Conservation (phyloP, 2,329 filamentous ascomycete species). For the Davidsoniella eucalypti region DNA sequence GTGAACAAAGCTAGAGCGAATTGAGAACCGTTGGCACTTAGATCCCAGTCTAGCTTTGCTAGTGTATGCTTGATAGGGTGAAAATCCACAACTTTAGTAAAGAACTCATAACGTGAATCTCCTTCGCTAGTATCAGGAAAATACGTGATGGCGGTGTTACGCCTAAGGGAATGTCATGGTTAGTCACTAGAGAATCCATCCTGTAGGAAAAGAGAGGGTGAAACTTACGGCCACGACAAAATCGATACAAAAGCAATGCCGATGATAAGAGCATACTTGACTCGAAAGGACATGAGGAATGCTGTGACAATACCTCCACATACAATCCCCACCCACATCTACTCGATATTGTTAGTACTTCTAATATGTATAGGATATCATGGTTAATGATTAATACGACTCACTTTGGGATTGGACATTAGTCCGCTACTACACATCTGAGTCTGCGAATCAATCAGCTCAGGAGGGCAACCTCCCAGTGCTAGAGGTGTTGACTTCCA, state of each 20-base stretch:
- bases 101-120: slow-evolving; percentile 50
- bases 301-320: slow-evolving; percentile 65
- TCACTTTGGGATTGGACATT: slow-evolving; percentile 60
- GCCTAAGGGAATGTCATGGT: slow-evolving; percentile 23
- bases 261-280: slow-evolving; percentile 60
- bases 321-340: slow-evolving; percentile 77
- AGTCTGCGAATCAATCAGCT: slow-evolving; percentile 29
- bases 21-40: slow-evolving; percentile 37
- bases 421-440: slow-evolving; percentile 41
- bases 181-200: not conserved
- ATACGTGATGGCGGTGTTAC: slow-evolving; percentile 53
- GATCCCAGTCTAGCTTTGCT: slow-evolving; percentile 48
- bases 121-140: slow-evolving; percentile 52
- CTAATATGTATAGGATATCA: not conserved
- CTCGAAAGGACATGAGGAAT: slow-evolving; percentile 61
- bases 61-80: slow-evolving; percentile 50
- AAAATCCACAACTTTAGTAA: slow-evolving; percentile 55
- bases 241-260: slow-evolving; percentile 58
- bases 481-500: slow-evolving; percentile 50
- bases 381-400: slow-evolving; percentile 13
- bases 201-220: not conserved
- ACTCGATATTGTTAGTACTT: slow-evolving; percentile 5
- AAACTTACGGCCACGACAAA: slow-evolving; percentile 53
- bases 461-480: slow-evolving; percentile 53
- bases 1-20: slow-evolving; percentile 54